phyloP scores from a whole-genome alignment of 306 rosid species.

The Trifolium dubium region DNA sequence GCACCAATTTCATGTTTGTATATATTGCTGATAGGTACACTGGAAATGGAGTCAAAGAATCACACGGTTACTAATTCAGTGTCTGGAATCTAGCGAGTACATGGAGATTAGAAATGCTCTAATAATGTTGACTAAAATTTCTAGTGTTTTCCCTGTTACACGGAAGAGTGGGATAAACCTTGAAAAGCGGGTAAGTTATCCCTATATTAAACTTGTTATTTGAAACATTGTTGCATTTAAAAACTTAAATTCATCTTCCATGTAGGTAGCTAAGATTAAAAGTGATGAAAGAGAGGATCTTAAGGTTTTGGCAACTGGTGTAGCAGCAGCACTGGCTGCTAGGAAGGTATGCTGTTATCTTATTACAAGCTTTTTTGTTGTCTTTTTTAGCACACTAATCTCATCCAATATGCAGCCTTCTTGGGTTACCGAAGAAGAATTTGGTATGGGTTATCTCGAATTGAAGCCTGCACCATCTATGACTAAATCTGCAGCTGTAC shows the following conservation, averaged over 20 bases:
- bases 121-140: slow-evolving; percentile 87
- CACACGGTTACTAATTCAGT: slow-evolving; percentile 83
- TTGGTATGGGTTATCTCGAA: slow-evolving; percentile 91
- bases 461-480: slow-evolving; percentile 70
- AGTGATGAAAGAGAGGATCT: slow-evolving; percentile 98
- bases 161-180: slow-evolving; percentile 93
- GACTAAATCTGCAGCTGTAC: slow-evolving; percentile 63
- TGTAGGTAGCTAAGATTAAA: slow-evolving; percentile 94
- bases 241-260: slow-evolving; percentile 1
- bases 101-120: slow-evolving; percentile 99
- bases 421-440: slow-evolving; percentile 96
- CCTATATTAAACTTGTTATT: slow-evolving; percentile 22
- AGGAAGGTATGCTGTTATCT: slow-evolving; percentile 70
- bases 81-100: slow-evolving; percentile 95
- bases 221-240: background rate
- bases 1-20: slow-evolving; percentile 13
- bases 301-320: slow-evolving; percentile 97
- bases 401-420: slow-evolving; percentile 68
- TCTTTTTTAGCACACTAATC: slow-evolving; percentile 14
- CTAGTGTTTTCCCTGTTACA: slow-evolving; percentile 95
- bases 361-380: slow-evolving; percentile 11
- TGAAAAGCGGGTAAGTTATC: slow-evolving; percentile 79
- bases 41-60: slow-evolving; percentile 99
- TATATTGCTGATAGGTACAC: slow-evolving; percentile 70
- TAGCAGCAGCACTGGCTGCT: slow-evolving; percentile 94